phyloP scores from a whole-genome alignment of 441 rosid genomes.

The Gossypium schwendimanii region DNA sequence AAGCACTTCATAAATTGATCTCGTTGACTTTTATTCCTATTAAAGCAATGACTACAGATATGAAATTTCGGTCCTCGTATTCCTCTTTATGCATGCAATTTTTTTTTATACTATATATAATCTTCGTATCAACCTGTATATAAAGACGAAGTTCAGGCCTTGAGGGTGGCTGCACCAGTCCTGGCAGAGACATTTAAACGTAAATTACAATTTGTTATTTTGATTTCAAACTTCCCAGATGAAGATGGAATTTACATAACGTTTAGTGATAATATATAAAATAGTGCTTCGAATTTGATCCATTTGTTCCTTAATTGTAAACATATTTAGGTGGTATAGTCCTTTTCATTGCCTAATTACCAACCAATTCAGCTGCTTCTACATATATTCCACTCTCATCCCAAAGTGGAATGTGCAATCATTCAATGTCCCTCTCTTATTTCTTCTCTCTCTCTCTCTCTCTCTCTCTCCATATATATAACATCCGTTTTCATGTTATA shows the following conservation, averaged over 20 bases:
- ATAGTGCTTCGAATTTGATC: background rate
- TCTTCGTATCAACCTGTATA: background rate
- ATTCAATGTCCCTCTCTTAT: background rate
- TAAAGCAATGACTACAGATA: background rate
- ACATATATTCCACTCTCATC: background rate
- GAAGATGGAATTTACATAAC: background rate
- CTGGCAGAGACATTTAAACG: background rate
- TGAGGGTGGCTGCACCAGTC: background rate
- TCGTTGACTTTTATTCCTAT: too few species aligned
- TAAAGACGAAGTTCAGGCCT: background rate
- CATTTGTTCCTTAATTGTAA: background rate
- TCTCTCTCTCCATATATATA: too few species aligned
- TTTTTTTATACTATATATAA: too few species aligned
- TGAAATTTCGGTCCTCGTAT: too few species aligned
- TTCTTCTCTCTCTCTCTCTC: too few species aligned
- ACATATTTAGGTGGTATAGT: slow-evolving; percentile 16
- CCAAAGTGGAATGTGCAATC: slow-evolving; percentile 19
- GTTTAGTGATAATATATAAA: background rate
- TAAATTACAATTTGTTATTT: background rate
- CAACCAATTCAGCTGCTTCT: slow-evolving; percentile 15
- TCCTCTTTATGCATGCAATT: too few species aligned
- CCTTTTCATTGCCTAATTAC: slow-evolving; percentile 10
- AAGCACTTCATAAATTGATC: too few species aligned
- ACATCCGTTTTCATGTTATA: too few species aligned
- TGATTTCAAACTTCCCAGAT: background rate